Base-by-base conservation (phyloP, 1,284 basidiomycete species). In the Salmacisia buchloeana region DNA sequence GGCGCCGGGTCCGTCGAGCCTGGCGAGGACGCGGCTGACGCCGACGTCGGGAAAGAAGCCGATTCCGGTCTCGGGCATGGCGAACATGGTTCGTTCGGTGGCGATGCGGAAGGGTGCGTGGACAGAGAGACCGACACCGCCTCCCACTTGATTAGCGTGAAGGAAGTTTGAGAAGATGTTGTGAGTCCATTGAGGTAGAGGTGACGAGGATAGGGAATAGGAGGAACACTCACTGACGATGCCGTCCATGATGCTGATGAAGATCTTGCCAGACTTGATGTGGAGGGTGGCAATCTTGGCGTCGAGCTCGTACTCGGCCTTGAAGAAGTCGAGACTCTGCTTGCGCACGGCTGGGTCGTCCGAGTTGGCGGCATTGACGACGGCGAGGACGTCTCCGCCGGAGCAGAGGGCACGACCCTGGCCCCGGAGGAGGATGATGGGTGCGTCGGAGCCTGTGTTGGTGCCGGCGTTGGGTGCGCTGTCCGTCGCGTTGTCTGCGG, bases 291-390 rank as follows among this genome's bases (percentile, higher is more conserved):
- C 90, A 61, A 98, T 83, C 60, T 87, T 83, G 81, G 90, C 92
- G 83, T 97, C 92, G 75, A 94, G 83, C 78, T 91, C 88, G 78
- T 96, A 97, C 88, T 99, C 96, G 77, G 86, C 84, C 80, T 88
- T 87, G 85, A 99, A 98, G 82, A 93, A 98, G 21, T 87, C 84
- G 62, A 92, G 82, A 12, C 91, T 89, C 52, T 83, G 81, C 4
- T 83, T 81, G 62, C 87, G 34, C 52, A 72, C 41, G 49, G 58
- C 52, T 43, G 65, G 36, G 63, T 74, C 66, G 63, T 63, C 6
- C 4, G 70, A 62, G 69, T 68, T 60, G 61, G 69, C 71, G 2
- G 63, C 68, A 15, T 68, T 67, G 49, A 70, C 70, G 29, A 84
- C 87, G 76, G 77, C 83, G 68, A 86, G 86, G 61, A 99, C 90